Evolutionary conservation across 2,329 filamentous ascomycete species (phyloP).

Genomic region (Trichoderma sp.): DNA sequence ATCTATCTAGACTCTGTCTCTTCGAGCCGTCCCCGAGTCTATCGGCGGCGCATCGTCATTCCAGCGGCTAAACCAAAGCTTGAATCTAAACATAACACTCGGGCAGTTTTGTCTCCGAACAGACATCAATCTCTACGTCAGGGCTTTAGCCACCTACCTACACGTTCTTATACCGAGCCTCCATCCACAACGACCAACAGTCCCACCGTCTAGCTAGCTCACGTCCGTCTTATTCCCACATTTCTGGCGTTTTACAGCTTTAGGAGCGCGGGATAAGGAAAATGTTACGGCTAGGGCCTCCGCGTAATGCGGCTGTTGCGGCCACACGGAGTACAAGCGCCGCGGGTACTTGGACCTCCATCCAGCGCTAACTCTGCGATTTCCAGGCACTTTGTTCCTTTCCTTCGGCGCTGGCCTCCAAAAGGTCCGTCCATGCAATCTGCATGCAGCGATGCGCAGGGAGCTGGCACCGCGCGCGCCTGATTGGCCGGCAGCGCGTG

Average conservation of each 20-base stretch:
- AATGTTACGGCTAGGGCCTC: conserved; percentile 8
- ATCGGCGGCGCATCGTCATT: background rate
- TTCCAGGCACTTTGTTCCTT: background rate
- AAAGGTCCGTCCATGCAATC: background rate
- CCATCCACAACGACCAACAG: background rate
- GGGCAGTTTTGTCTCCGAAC: background rate
- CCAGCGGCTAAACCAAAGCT: background rate
- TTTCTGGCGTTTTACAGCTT: conserved; percentile 16
- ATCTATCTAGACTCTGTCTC: background rate
- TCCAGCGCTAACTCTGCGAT: background rate
- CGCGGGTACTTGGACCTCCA: conserved; percentile 5
- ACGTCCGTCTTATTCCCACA: conserved; percentile 13
- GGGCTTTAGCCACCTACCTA: background rate
- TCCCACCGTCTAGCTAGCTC: no score
- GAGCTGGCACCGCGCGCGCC: background rate
- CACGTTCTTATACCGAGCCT: background rate
- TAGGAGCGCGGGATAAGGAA: conserved; percentile 5
- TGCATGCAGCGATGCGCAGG: background rate
- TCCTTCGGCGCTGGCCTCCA: background rate
- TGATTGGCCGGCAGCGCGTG: background rate
- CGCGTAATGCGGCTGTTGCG: conserved; percentile 13
- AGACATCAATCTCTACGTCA: background rate
- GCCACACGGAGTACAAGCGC: conserved; percentile 18
- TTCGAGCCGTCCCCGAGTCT: background rate
- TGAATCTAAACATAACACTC: background rate